These are phyloP conservation scores for Podaxis sp. DNA, from an alignment of 768 basidiomycete genomes.

Conservation along the genomic window DNA sequence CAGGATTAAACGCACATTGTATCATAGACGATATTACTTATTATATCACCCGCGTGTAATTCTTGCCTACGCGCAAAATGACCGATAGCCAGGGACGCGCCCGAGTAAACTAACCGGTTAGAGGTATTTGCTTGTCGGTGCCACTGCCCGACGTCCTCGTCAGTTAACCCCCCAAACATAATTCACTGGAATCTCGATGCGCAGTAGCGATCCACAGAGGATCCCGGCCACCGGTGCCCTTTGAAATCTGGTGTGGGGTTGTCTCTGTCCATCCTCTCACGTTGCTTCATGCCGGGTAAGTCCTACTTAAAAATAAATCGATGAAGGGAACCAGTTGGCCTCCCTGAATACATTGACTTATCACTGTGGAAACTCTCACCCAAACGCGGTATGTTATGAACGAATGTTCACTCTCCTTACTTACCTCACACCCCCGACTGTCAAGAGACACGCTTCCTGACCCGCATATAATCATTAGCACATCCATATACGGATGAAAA, in stretches of 20 bases:
- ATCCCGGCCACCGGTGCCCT: not conserved
- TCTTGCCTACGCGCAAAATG: not conserved
- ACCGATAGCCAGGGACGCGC: not conserved
- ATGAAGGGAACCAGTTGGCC: slow-evolving; percentile 6
- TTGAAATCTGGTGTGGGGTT: not conserved
- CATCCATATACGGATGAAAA: slow-evolving; percentile 4
- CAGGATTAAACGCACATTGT: slow-evolving; percentile 13
- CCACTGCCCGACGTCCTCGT: not conserved
- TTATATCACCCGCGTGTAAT: slow-evolving; percentile 5
- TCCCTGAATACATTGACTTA: not conserved
- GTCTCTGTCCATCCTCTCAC: not conserved
- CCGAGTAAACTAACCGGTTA: not conserved
- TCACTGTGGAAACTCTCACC: slow-evolving; percentile 7
- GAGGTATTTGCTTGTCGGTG: not conserved
- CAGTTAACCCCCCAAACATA: not conserved
- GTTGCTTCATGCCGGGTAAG: not conserved
- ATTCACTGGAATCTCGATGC: not conserved
- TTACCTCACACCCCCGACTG: not conserved
- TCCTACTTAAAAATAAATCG: not conserved
- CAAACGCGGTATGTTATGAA: slow-evolving; percentile 3
- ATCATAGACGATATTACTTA: not conserved
- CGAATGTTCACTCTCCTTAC: not conserved
- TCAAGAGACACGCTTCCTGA: not conserved
- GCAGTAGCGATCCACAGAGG: not conserved
- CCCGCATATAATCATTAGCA: not conserved